Evolutionary conservation across 371 early-diverging fungal species (phyloP).

Genomic region (Capillidium rhysosporum): DNA sequence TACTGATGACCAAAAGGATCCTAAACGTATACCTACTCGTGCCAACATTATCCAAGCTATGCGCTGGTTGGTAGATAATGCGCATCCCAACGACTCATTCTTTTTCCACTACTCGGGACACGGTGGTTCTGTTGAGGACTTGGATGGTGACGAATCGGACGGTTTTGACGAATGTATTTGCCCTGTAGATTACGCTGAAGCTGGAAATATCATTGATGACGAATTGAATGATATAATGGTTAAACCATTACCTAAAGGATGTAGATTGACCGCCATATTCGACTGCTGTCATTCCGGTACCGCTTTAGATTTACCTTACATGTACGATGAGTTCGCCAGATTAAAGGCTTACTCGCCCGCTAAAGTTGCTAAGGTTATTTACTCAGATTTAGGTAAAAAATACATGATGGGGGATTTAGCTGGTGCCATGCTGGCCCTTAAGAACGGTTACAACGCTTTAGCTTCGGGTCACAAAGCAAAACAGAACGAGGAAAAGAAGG

Average conservation of each 20-base stretch:
- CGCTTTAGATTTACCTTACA: constrained; percentile 72
- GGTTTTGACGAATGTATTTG: constrained; percentile 64
- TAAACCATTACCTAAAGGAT: constrained; percentile 59
- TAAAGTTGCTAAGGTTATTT: constrained; percentile 22
- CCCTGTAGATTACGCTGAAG: constrained; percentile 58
- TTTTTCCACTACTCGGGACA: constrained; percentile 86
- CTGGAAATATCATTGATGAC: constrained; percentile 77
- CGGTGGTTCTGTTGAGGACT: constrained; percentile 47
- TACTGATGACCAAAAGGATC: constrained; percentile 64
- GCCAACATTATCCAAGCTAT: constrained; percentile 61
- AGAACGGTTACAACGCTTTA: constrained; percentile 22
- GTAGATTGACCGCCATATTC: constrained; percentile 70
- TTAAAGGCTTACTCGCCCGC: constrained; percentile 32
- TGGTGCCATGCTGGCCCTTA: constrained; percentile 21
- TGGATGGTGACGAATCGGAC: constrained; percentile 66
- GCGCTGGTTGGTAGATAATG: constrained; percentile 77
- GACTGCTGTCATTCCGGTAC: constrained; percentile 79
- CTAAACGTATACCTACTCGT: constrained; percentile 46
- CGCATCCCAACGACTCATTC: constrained; percentile 64
- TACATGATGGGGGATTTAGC: constrained; percentile 30
- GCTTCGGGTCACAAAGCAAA: constrained; percentile 18
- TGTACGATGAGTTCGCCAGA: constrained; percentile 53
- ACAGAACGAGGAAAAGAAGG: constrained; percentile 21
- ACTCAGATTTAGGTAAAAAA: constrained; percentile 25
- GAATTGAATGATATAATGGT: constrained; percentile 63